These are phyloP conservation scores for Globisporangium ultimum DNA, from an alignment of 352 stramenopile species.

Conservation along the genomic window DNA sequence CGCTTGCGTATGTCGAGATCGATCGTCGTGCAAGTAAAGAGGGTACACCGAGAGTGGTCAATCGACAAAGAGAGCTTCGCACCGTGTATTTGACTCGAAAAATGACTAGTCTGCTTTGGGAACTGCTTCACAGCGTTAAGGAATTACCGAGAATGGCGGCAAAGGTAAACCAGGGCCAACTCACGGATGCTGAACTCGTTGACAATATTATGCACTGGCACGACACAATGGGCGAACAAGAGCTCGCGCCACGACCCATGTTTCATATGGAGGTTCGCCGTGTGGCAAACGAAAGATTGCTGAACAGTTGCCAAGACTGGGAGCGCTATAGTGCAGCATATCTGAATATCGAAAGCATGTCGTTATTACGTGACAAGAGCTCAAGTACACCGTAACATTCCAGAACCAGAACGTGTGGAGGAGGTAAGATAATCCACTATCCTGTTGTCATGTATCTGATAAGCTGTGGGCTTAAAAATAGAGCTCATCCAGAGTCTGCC, in stretches of 20 bases:
- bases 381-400: not conserved
- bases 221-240: not conserved
- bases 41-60: not conserved
- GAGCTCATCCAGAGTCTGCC: too few relatives aligned
- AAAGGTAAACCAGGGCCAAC: constrained; percentile 1
- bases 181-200: constrained; percentile 6
- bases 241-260: not conserved
- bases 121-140: constrained; percentile 16
- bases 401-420: not conserved
- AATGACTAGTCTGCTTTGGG: constrained; percentile 18
- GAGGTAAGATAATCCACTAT: not conserved
- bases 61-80: constrained; percentile 16
- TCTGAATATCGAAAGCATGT: constrained; percentile 18
- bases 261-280: constrained; percentile 35
- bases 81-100: constrained; percentile 39
- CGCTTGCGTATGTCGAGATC: constrained; percentile 33
- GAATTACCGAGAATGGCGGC: not conserved
- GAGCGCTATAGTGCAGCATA: constrained; percentile 51
- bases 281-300: constrained; percentile 44
- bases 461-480: not conserved
- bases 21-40: not conserved
- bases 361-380: not conserved
- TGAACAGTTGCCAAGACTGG: constrained; percentile 64
- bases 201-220: not conserved
- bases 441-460: not conserved